Evolutionary conservation across 805 yeast genomes (phyloP).

Genomic region (Yarrowia yakushimensis): DNA sequence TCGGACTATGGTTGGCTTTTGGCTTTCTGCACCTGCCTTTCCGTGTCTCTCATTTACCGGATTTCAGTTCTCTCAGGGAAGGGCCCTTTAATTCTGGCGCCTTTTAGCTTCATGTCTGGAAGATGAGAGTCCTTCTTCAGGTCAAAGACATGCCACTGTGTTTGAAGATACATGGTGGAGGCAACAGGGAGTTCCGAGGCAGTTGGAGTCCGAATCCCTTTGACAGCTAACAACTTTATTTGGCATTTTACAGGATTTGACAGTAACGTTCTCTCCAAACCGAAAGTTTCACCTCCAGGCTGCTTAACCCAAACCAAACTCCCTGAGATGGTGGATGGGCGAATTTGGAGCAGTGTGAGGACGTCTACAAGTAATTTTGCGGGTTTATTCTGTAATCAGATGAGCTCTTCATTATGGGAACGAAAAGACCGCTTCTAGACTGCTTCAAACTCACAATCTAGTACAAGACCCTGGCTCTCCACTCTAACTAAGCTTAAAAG

Average conservation of each 20-base stretch:
- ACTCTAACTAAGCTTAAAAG: background rate
- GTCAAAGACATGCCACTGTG: background rate
- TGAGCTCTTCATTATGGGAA: background rate
- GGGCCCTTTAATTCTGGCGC: background rate
- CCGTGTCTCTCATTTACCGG: background rate
- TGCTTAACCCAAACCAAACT: background rate
- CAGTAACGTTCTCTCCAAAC: background rate
- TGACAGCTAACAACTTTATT: background rate
- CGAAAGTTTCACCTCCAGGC: background rate
- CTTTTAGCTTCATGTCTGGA: background rate
- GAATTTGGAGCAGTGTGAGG: background rate
- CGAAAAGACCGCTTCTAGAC: background rate
- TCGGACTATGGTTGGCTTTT: background rate
- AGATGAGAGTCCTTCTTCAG: background rate
- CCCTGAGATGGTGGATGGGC: background rate
- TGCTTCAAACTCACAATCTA: background rate
- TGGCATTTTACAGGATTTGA: background rate
- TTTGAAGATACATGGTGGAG: background rate
- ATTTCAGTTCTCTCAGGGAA: background rate
- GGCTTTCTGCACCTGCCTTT: background rate
- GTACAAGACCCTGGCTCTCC: background rate
- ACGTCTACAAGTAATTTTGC: background rate
- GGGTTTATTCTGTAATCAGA: background rate
- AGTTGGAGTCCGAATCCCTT: too few relatives aligned
- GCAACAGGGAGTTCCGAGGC: too few relatives aligned